Conservation (phyloP, 2,329 filamentous ascomycete genomes). For the Colletotrichum limetticola region DNA sequence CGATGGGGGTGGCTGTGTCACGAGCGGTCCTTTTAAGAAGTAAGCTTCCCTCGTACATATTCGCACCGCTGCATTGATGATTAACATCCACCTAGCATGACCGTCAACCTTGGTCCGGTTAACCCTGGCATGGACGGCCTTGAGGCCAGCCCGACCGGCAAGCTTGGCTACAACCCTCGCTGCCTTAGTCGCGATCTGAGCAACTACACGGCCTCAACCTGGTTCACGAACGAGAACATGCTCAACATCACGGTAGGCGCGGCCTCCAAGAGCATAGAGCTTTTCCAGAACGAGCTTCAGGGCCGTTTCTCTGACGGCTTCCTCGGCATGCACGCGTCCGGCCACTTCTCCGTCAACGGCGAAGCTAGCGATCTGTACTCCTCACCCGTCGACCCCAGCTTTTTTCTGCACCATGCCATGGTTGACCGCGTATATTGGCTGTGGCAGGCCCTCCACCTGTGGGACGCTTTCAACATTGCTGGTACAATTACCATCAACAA, state of each 20-base stretch:
- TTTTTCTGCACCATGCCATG: slow-evolving; percentile 41
- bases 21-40: slow-evolving; percentile 44
- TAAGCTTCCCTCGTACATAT: slow-evolving; percentile 37
- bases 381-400: slow-evolving; percentile 40
- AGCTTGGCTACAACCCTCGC: slow-evolving; percentile 41
- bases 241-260: slow-evolving; percentile 40
- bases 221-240: slow-evolving; percentile 38
- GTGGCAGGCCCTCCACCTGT: slow-evolving; percentile 39
- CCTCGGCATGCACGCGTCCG: slow-evolving; percentile 40
- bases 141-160: not conserved
- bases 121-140: slow-evolving; percentile 34
- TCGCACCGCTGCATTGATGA: no score
- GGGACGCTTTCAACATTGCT: slow-evolving; percentile 33
- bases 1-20: slow-evolving; percentile 47
- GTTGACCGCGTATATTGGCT: slow-evolving; percentile 42
- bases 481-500: slow-evolving; percentile 38
- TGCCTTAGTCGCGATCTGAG: slow-evolving; percentile 46
- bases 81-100: slow-evolving; percentile 26
- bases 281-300: slow-evolving; percentile 45
- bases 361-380: slow-evolving; percentile 38
- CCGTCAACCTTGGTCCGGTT: slow-evolving; percentile 44
- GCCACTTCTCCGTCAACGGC: slow-evolving; percentile 43
- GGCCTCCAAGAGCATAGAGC: slow-evolving; percentile 31
- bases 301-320: slow-evolving; percentile 41
- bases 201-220: slow-evolving; percentile 30